Percentiles rank a stretch among this genome's conserved stretches.
Conservation (phyloP, 768 basidiomycete genomes). For the Calocera viscosa region DNA sequence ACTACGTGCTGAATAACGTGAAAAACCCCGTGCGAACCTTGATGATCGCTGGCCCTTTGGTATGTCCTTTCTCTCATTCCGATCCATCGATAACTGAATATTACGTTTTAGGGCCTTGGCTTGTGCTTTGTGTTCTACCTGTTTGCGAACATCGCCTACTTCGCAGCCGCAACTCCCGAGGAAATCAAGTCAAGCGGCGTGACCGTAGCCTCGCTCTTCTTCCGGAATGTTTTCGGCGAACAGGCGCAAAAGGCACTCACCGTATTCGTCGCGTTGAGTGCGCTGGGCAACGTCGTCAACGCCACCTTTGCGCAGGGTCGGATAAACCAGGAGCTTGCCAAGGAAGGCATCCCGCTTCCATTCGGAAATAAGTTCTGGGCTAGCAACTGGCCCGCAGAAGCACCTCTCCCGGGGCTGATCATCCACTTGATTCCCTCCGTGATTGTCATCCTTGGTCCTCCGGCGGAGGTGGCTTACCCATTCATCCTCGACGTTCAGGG, state of each 20-base stretch:
- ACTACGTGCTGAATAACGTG: slow-evolving; percentile 50
- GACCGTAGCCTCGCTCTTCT: slow-evolving; percentile 48
- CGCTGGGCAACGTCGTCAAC: slow-evolving; percentile 26
- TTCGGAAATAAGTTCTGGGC: slow-evolving; percentile 51
- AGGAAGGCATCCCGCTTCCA: slow-evolving; percentile 48
- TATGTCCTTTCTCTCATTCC: not conserved
- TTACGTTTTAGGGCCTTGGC: slow-evolving; percentile 29
- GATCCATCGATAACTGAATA: not conserved
- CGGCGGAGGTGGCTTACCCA: slow-evolving; percentile 41
- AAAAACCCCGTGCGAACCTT: slow-evolving; percentile 47
- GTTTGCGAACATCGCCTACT: slow-evolving; percentile 48
- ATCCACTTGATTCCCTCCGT: slow-evolving; percentile 45
- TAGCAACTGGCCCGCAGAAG: slow-evolving; percentile 48
- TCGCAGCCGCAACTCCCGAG: slow-evolving; percentile 40
- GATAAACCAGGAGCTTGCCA: slow-evolving; percentile 50
- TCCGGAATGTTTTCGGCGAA: slow-evolving; percentile 44
- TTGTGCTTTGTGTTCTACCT: slow-evolving; percentile 44
- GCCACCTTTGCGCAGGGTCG: slow-evolving; percentile 38
- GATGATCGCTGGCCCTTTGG: slow-evolving; percentile 47
- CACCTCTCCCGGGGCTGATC: slow-evolving; percentile 44
- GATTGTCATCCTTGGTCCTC: slow-evolving; percentile 45
- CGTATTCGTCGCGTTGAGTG: slow-evolving; percentile 45
- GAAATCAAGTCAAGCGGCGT: slow-evolving; percentile 39
- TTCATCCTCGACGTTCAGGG: slow-evolving; percentile 49
- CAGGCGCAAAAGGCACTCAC: slow-evolving; percentile 42